Base-by-base conservation (phyloP, 148 eudicot genomes). In the Bassia scoparia region DNA sequence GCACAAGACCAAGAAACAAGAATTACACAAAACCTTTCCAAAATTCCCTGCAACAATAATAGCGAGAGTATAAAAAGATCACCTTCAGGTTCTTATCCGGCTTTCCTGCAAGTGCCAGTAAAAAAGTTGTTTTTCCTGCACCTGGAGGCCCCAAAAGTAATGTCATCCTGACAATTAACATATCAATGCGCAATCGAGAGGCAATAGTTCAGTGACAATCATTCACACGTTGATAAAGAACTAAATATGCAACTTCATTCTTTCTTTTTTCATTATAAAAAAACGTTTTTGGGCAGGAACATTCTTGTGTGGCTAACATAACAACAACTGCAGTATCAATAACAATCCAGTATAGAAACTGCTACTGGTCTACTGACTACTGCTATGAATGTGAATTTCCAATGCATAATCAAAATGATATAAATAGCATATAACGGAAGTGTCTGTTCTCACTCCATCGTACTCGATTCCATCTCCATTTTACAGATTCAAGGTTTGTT, bases 101-200 rank as follows among this genome's bases (percentile, higher is more conserved):
- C 79, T 81, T 85, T 69, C 89, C 89, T 7, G 96, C 86, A 63
- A 90, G 83, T 67, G 90, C 89, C 48, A 70, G 49, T 53, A 90
- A 74, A 23, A 90, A 67, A 20, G 93, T 88, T 24, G 96, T 90
- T 76, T 90, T 90, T 21, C 96, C 96, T 50, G 96, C 77, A 76
- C 89, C 87, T 18, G 96, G 96, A 68, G 96, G 96, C 56, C 96
- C 96, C 70, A 90, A 75, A 79, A 90, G 92, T 70, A 90, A 81
- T 43, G 92, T 86, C 86, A 90, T 83, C 88, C 96, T 90, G 52
- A 61, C 34, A 72, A 61, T 76, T 20, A 50, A 70, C 67, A 46
- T 53, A 59, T 18, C 49, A 50, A 54, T 59, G 41, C 60, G 58
- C 70, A 67, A 67, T 43, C 2, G 13, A 55, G 44, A 30, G 17